phyloP scores from a whole-genome alignment of 306 rosid species.

The Sicyos edulis region DNA sequence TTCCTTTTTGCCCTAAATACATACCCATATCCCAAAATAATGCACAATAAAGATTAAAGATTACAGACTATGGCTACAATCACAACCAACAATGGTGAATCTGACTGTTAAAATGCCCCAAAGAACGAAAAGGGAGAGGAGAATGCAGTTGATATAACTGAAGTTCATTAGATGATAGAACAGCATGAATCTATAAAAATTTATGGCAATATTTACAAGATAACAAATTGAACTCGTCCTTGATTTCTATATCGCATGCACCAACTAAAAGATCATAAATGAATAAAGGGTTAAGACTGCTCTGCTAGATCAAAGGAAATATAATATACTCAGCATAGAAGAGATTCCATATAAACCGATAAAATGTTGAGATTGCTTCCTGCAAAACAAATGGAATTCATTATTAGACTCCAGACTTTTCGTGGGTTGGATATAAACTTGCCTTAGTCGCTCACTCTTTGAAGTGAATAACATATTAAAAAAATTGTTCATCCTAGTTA shows the following conservation, averaged over 20 bases:
- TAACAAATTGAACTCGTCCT: background rate
- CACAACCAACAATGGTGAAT: background rate
- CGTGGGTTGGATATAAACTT: background rate
- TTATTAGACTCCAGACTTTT: background rate
- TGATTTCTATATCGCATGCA: constrained; percentile 18
- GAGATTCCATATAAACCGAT: constrained; percentile 90
- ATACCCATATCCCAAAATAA: background rate
- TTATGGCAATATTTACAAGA: constrained; percentile 18
- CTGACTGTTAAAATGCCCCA: constrained; percentile 1
- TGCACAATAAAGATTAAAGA: background rate
- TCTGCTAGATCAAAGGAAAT: constrained; percentile 73
- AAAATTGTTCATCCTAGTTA: background rate
- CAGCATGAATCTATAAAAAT: constrained; percentile 2
- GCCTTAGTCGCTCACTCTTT: background rate
- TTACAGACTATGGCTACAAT: background rate
- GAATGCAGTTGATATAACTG: constrained; percentile 1
- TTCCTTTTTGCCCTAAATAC: background rate
- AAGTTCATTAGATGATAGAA: constrained; percentile 5
- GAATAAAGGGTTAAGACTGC: background rate
- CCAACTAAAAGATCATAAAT: constrained; percentile 10
- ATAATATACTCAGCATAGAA: constrained; percentile 81
- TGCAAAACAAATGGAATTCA: constrained; percentile 39
- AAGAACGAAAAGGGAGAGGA: background rate
- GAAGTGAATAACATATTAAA: background rate
- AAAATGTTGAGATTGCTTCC: constrained; percentile 80